Evolutionary conservation across 768 basidiomycete genomes (phyloP).

Genomic region (Lanmaoa rubissima): DNA sequence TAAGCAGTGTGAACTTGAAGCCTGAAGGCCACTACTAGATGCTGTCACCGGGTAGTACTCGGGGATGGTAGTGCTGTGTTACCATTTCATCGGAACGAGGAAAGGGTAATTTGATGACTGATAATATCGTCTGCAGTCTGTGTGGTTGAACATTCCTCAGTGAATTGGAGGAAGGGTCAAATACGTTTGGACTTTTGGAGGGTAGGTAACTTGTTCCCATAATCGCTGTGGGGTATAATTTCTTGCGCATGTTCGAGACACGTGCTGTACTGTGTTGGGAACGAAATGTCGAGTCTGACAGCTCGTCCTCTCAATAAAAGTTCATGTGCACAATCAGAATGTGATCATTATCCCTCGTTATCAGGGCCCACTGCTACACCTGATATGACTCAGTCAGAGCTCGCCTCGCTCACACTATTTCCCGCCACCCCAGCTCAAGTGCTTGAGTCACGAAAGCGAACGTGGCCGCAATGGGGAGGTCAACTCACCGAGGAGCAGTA

Average conservation of each 20-base stretch:
- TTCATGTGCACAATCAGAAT: neutral
- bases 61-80: neutral
- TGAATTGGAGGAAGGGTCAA: neutral
- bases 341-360: neutral
- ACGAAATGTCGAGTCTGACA: neutral
- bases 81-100: neutral
- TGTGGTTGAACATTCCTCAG: neutral
- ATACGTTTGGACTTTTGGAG: neutral
- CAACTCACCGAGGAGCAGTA: conserved; percentile 46
- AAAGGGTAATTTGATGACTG: neutral
- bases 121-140: neutral
- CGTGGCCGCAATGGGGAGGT: conserved; percentile 43
- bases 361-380: neutral
- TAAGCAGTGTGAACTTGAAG: neutral
- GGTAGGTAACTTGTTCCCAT: neutral
- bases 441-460: conserved; percentile 39
- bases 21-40: neutral
- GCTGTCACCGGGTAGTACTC: neutral
- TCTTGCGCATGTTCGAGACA: neutral
- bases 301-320: neutral
- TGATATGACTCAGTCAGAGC: conserved; percentile 9
- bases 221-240: neutral
- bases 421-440: conserved; percentile 48
- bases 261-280: neutral
- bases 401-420: conserved; percentile 40